phyloP scores from a whole-genome alignment of 352 stramenopile genomes.

The Phytophthora nicotianae region DNA sequence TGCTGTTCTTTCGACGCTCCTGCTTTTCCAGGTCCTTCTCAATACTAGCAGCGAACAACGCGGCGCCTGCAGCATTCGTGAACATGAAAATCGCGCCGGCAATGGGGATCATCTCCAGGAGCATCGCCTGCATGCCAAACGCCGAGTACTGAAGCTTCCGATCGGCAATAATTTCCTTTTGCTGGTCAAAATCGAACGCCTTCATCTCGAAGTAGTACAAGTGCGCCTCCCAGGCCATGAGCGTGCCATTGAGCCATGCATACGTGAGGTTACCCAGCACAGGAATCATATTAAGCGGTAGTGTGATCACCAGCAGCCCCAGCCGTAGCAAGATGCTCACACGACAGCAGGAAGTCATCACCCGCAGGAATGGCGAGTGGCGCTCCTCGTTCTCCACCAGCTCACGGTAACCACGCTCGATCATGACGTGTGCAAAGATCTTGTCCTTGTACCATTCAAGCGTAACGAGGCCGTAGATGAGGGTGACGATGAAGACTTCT shows the following conservation, averaged over 20 bases:
- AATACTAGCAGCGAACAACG: slow-evolving; percentile 61
- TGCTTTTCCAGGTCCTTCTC: slow-evolving; percentile 45
- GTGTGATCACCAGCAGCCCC: slow-evolving; percentile 49
- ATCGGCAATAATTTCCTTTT: slow-evolving; percentile 46
- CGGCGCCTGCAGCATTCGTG: slow-evolving; percentile 59
- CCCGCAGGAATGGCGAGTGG: slow-evolving; percentile 45
- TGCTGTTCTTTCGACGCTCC: slow-evolving; percentile 23
- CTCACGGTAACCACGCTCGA: slow-evolving; percentile 41
- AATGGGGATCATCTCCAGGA: slow-evolving; percentile 66
- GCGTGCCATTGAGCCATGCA: slow-evolving; percentile 59
- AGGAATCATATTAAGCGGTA: slow-evolving; percentile 67
- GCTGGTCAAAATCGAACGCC: slow-evolving; percentile 47
- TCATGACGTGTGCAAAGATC: slow-evolving; percentile 59
- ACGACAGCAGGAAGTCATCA: slow-evolving; percentile 48
- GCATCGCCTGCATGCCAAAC: slow-evolving; percentile 62
- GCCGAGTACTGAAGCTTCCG: slow-evolving; percentile 51
- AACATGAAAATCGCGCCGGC: slow-evolving; percentile 59
- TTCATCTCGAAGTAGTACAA: slow-evolving; percentile 73
- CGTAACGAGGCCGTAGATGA: slow-evolving; percentile 53
- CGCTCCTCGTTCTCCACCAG: slow-evolving; percentile 50
- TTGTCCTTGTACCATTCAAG: slow-evolving; percentile 55
- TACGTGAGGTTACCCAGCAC: slow-evolving; percentile 58
- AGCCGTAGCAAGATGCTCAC: slow-evolving; percentile 57
- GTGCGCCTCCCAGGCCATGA: slow-evolving; percentile 63
- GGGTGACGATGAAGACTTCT: slow-evolving; percentile 58